phyloP scores from a whole-genome alignment of 1,284 basidiomycete species.

The Fereydounia khargensis region DNA sequence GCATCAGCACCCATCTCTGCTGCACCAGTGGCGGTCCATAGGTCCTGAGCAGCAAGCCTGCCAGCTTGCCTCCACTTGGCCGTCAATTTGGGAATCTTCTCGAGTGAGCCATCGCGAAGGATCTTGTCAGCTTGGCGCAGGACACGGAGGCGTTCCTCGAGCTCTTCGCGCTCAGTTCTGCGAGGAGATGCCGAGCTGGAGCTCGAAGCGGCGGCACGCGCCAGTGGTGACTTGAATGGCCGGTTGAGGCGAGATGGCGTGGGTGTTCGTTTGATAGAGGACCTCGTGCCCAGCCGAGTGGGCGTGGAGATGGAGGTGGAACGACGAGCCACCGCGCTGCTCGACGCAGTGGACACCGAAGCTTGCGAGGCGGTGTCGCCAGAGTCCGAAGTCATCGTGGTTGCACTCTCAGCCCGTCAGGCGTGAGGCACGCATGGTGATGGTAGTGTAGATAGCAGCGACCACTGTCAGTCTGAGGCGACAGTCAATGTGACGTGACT shows the following conservation, averaged over 20 bases:
- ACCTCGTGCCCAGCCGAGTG: background rate
- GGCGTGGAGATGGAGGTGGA: background rate
- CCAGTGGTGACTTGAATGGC: conserved; percentile 1
- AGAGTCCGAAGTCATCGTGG: too few relatives aligned
- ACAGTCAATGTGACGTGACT: too few relatives aligned
- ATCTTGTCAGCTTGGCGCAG: conserved; percentile 26
- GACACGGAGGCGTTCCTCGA: conserved; percentile 14
- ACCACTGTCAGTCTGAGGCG: too few relatives aligned
- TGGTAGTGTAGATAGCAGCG: too few relatives aligned
- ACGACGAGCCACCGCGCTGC: background rate
- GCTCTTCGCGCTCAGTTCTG: conserved; percentile 6
- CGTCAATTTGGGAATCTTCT: conserved; percentile 12
- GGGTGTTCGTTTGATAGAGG: background rate
- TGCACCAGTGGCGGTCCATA: conserved; percentile 26
- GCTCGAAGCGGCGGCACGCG: background rate
- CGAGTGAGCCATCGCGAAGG: conserved; percentile 9
- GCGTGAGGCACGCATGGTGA: too few relatives aligned
- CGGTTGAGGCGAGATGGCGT: background rate
- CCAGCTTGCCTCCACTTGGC: conserved; percentile 26
- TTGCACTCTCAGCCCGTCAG: too few relatives aligned
- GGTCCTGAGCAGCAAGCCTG: conserved; percentile 19
- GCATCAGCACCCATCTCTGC: conserved; percentile 1
- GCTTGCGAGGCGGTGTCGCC: too few relatives aligned
- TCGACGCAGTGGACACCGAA: too few relatives aligned
- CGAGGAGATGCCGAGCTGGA: background rate